These are phyloP conservation scores for Gynochthodes officinalis DNA, from an alignment of 257 asterid species.

Conservation along the genomic window DNA sequence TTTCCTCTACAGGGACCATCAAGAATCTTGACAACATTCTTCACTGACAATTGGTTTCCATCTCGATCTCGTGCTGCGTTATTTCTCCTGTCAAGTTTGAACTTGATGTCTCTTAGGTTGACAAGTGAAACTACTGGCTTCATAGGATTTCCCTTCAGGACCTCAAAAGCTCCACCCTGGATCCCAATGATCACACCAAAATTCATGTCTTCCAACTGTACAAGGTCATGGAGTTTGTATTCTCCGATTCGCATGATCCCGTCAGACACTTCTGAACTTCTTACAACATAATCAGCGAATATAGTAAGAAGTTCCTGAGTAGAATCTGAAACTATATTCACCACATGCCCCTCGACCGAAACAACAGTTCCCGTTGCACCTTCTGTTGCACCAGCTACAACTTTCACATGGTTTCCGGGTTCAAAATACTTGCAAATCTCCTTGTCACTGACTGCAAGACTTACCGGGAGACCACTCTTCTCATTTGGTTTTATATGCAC, in stretches of 20 bases:
- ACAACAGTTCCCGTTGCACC: slow-evolving; percentile 99
- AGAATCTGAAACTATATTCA: slow-evolving; percentile 87
- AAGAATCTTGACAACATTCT: slow-evolving; percentile 80
- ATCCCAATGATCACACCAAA: slow-evolving; percentile 96
- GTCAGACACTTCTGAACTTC: slow-evolving; percentile 93
- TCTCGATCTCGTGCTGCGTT: slow-evolving; percentile 59
- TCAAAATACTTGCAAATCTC: slow-evolving; percentile 96
- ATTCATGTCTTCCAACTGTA: slow-evolving; percentile 79
- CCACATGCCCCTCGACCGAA: slow-evolving; percentile 94
- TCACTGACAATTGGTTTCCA: slow-evolving; percentile 70
- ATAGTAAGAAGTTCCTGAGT: slow-evolving; percentile 90
- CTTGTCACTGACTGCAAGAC: slow-evolving; percentile 70
- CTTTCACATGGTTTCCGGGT: slow-evolving; percentile 93
- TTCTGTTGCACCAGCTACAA: slow-evolving; percentile 85
- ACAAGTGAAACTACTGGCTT: slow-evolving; percentile 91
- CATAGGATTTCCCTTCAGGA: slow-evolving; percentile 88
- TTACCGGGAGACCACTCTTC: slow-evolving; percentile 75
- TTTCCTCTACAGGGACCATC: slow-evolving; percentile 94
- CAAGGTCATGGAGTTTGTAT: slow-evolving; percentile 95
- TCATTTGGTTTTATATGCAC: slow-evolving; percentile 86
- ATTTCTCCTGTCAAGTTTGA: slow-evolving; percentile 70
- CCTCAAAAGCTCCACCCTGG: slow-evolving; percentile 97
- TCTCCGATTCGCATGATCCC: slow-evolving; percentile 87
- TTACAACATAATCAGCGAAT: slow-evolving; percentile 90
- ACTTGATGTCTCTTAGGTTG: slow-evolving; percentile 81